Percentiles rank a stretch among this genome's conserved stretches.
phyloP scores from a whole-genome alignment of 345 rosid species.

The Iberis pinnata region DNA sequence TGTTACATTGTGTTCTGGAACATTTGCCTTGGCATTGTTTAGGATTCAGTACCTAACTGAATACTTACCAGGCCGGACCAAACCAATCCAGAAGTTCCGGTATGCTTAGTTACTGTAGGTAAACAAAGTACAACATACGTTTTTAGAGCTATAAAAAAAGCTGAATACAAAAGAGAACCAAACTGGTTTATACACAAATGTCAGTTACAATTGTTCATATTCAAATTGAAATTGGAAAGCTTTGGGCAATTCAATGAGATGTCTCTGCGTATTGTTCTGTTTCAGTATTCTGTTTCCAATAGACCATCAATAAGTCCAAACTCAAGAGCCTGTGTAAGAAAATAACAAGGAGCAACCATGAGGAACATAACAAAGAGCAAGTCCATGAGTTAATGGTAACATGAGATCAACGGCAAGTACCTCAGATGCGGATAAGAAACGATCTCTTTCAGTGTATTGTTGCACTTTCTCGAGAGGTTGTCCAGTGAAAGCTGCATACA shows the following conservation, averaged over 20 bases:
- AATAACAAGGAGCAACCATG: not conserved
- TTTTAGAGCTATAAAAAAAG: too few relatives aligned
- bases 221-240: too few relatives aligned
- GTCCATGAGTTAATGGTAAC: not conserved
- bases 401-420: conserved; percentile 25
- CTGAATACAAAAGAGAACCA: too few relatives aligned
- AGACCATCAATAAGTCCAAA: conserved; percentile 76
- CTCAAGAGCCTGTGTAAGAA: conserved; percentile 64
- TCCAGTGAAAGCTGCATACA: conserved; percentile 82
- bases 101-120: too few relatives aligned
- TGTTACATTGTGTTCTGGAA: too few relatives aligned
- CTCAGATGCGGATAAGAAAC: conserved; percentile 53
- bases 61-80: too few relatives aligned
- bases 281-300: conserved; percentile 69
- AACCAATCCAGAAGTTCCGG: too few relatives aligned
- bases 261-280: conserved; percentile 1
- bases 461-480: conserved; percentile 83
- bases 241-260: too few relatives aligned
- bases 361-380: not conserved
- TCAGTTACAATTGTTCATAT: too few relatives aligned
- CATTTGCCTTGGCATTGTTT: not conserved
- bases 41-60: too few relatives aligned
- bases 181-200: too few relatives aligned
- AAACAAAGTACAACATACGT: too few relatives aligned
- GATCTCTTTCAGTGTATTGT: conserved; percentile 73